phyloP scores from a whole-genome alignment of 495 filamentous ascomycete species.

The Xylaria nigripes region DNA sequence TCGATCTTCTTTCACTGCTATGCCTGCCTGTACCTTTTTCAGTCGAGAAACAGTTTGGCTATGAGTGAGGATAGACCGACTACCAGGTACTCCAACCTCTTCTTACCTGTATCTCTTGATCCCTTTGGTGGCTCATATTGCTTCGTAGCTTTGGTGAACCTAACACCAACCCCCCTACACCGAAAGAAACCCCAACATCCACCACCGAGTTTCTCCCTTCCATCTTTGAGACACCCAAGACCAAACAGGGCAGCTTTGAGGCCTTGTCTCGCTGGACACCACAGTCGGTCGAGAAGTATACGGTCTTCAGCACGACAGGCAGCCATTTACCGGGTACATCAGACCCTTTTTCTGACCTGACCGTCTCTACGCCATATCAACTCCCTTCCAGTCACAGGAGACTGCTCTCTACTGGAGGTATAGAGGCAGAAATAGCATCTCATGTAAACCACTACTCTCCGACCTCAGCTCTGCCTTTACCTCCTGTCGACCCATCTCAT shows the following conservation, averaged over 20 bases:
- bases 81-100: constrained; percentile 7
- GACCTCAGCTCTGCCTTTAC: constrained; percentile 41
- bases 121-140: not conserved
- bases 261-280: constrained; percentile 45
- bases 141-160: constrained; percentile 41
- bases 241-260: constrained; percentile 38
- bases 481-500: constrained; percentile 50
- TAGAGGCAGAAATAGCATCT: constrained; percentile 41
- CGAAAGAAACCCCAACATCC: constrained; percentile 64
- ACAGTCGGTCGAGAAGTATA: constrained; percentile 50
- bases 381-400: constrained; percentile 29
- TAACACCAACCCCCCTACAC: constrained; percentile 70
- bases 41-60: constrained; percentile 2
- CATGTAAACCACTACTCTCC: constrained; percentile 54
- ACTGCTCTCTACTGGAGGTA: constrained; percentile 30
- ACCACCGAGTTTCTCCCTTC: constrained; percentile 51
- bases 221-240: constrained; percentile 60
- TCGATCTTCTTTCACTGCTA: constrained; percentile 4
- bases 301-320: constrained; percentile 49
- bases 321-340: constrained; percentile 40
- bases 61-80: constrained; percentile 11
- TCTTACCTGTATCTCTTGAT: not conserved
- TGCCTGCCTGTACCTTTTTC: constrained; percentile 2
- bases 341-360: constrained; percentile 34
- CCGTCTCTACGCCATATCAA: constrained; percentile 25